Evolutionary conservation across 2,329 filamentous ascomycete species (phyloP).

Genomic region (Aspergillus floridensis): DNA sequence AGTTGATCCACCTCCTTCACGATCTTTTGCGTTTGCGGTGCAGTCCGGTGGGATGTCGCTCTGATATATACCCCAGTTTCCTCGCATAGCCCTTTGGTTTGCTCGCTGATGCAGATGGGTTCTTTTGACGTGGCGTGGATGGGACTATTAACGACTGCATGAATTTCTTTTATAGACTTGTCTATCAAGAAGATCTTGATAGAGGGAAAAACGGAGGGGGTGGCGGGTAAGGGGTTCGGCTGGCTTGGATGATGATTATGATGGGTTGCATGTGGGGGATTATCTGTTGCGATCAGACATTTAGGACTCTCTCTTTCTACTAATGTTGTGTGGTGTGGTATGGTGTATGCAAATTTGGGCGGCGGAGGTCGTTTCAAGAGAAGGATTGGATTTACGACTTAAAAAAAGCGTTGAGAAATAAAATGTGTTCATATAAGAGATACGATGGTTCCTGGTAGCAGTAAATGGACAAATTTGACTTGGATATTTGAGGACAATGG

Average conservation of each 20-base stretch:
- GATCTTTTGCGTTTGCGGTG: constrained; percentile 14
- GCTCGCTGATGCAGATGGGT: constrained; percentile 18
- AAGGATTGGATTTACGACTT: not conserved
- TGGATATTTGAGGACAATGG: no score
- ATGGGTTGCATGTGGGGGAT: not conserved
- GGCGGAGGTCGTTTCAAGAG: not conserved
- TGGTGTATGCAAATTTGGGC: not conserved
- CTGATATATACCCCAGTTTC: constrained; percentile 29
- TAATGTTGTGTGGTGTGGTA: not conserved
- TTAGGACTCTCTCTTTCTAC: not conserved
- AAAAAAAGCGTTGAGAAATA: not conserved
- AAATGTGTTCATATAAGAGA: not conserved
- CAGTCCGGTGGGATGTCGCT: constrained; percentile 20
- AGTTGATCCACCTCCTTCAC: constrained; percentile 7
- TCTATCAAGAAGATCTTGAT: constrained; percentile 14
- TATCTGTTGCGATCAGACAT: not conserved
- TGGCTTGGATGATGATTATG: not conserved
- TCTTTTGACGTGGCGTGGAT: constrained; percentile 19
- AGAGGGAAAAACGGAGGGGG: not conserved
- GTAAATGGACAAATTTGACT: no score
- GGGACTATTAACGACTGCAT: constrained; percentile 27
- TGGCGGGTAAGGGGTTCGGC: not conserved
- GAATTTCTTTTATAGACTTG: constrained; percentile 26
- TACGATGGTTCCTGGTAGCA: not conserved
- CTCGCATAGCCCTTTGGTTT: constrained; percentile 25